Evolutionary conservation across 208 protist genomes (phyloP).

Genomic region (Porcisia deanei): DNA sequence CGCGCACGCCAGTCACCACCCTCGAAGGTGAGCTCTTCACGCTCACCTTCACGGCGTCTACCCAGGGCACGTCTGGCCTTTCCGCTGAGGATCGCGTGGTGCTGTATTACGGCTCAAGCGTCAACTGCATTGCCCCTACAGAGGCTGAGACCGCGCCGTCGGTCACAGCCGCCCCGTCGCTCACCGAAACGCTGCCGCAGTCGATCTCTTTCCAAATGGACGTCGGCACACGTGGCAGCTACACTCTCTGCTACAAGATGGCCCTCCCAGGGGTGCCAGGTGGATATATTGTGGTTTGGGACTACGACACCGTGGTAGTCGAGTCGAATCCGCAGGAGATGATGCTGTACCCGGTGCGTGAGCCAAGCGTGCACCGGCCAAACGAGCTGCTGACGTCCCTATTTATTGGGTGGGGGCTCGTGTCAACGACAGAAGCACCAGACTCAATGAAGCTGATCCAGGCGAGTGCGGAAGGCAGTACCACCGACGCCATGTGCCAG

Average conservation of each 20-base stretch:
- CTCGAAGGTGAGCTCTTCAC: conserved; percentile 88
- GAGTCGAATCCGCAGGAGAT: conserved; percentile 55
- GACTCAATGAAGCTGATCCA: conserved; percentile 68
- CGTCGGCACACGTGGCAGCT: conserved; percentile 62
- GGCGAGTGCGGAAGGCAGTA: conserved; percentile 9
- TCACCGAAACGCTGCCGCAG: conserved; percentile 56
- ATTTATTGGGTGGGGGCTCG: conserved; percentile 79
- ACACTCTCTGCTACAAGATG: conserved; percentile 76
- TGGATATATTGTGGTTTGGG: conserved; percentile 62
- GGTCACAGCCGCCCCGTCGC: conserved; percentile 57
- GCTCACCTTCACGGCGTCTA: conserved; percentile 56
- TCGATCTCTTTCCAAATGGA: conserved; percentile 72
- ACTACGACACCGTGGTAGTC: conserved; percentile 64
- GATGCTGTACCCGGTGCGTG: conserved; percentile 33
- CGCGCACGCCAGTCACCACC: conserved; percentile 44
- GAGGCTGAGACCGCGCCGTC: conserved; percentile 27
- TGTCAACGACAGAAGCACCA: conserved; percentile 30
- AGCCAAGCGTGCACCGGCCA: conserved; percentile 8
- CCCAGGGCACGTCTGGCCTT: conserved; percentile 13
- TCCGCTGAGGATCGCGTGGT: conserved; percentile 56
- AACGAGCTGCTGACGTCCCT: conserved; percentile 65
- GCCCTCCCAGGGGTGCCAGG: conserved; percentile 26
- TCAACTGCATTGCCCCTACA: conserved; percentile 53
- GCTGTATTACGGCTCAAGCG: conserved; percentile 56
- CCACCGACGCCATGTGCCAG: conserved; percentile 38